Conservation (phyloP, 805 yeast species). For the Saccharomycopsis sp. region DNA sequence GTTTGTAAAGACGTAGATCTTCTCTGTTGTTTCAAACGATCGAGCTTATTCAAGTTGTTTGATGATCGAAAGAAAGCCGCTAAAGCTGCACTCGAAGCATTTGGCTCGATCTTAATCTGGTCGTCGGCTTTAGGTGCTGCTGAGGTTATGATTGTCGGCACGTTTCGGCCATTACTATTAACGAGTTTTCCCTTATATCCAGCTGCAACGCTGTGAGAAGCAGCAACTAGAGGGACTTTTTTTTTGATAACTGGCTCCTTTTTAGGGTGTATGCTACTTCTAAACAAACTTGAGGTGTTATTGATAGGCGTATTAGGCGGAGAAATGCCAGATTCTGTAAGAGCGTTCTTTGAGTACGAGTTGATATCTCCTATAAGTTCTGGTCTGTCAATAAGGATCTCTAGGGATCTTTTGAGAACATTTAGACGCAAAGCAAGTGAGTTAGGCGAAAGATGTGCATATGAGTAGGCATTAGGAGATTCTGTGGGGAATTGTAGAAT, state of each 20-base stretch:
- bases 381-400: constrained; percentile 64
- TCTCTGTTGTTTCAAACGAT: not conserved
- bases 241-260: too few species aligned
- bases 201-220: too few species aligned
- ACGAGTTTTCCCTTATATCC: too few species aligned
- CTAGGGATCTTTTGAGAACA: constrained; percentile 69
- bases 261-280: not conserved
- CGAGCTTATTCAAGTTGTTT: not conserved
- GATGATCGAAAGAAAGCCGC: constrained; percentile 29
- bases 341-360: constrained; percentile 12
- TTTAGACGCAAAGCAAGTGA: constrained; percentile 69
- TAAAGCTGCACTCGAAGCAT: constrained; percentile 36
- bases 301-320: constrained; percentile 18
- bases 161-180: too few species aligned
- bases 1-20: constrained; percentile 15
- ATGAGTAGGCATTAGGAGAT: constrained; percentile 79
- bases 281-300: constrained; percentile 7
- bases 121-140: not conserved
- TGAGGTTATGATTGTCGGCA: not conserved
- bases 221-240: too few species aligned
- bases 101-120: constrained; percentile 28
- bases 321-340: constrained; percentile 5
- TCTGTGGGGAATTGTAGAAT: constrained; percentile 65
- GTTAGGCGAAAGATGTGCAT: constrained; percentile 75
- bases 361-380: constrained; percentile 29